phyloP scores from a whole-genome alignment of 768 basidiomycete genomes.

The Rhizopogon salebrosus region DNA sequence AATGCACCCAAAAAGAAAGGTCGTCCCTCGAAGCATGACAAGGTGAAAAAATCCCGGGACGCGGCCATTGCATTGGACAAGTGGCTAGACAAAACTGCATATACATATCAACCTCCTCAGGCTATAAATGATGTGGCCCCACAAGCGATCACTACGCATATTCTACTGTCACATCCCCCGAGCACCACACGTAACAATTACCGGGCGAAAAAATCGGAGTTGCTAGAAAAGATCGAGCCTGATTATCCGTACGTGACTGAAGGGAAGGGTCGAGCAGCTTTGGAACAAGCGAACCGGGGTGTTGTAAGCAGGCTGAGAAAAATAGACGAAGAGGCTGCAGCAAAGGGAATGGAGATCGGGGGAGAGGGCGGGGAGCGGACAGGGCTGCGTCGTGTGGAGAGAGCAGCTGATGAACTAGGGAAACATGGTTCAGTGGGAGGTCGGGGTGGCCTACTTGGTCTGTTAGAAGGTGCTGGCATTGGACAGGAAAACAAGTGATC shows the following conservation, averaged over 20 bases:
- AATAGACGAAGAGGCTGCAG: slow-evolving; percentile 42
- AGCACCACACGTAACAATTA: slow-evolving; percentile 36
- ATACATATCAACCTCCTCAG: slow-evolving; percentile 12
- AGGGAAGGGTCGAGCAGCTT: slow-evolving; percentile 21
- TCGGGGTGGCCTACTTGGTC: slow-evolving; percentile 37
- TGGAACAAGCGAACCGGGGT: slow-evolving; percentile 42
- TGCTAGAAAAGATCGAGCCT: slow-evolving; percentile 34
- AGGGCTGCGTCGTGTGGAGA: slow-evolving; percentile 43
- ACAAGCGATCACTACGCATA: slow-evolving; percentile 23
- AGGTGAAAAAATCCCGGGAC: slow-evolving; percentile 46
- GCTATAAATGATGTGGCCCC: neutral
- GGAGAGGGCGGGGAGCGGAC: slow-evolving; percentile 39
- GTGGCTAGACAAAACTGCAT: slow-evolving; percentile 39
- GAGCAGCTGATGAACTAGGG: slow-evolving; percentile 34
- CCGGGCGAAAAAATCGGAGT: slow-evolving; percentile 32
- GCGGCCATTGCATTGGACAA: slow-evolving; percentile 44
- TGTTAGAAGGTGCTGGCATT: slow-evolving; percentile 43
- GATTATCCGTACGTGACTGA: slow-evolving; percentile 10
- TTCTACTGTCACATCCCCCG: slow-evolving; percentile 28
- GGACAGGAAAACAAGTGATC: neutral
- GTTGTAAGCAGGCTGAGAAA: slow-evolving; percentile 50
- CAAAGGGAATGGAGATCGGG: slow-evolving; percentile 35
- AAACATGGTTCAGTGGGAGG: slow-evolving; percentile 8
- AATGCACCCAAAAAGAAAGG: slow-evolving; percentile 48
- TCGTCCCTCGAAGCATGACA: slow-evolving; percentile 59